Percentiles rank a stretch among this genome's conserved stretches.
Evolutionary conservation across 1,284 basidiomycete species (phyloP).

Genomic region (Leucocoprinus gongylophorus): DNA sequence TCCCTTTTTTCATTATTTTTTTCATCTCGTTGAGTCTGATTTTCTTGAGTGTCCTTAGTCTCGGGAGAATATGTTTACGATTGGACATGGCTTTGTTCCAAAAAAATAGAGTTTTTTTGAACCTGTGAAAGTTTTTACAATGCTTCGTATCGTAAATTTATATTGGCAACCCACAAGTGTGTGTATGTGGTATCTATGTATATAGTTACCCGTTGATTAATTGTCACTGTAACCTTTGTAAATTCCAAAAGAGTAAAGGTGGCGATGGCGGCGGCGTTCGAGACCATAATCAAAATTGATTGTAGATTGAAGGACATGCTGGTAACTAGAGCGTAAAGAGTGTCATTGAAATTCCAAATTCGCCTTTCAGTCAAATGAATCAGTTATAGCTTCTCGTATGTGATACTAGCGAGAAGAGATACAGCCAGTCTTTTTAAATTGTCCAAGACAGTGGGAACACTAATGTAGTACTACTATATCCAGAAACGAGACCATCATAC

Average conservation of each 20-base stretch:
- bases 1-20: background rate
- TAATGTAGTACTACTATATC: conserved; percentile 35
- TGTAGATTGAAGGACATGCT: too few species aligned
- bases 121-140: background rate
- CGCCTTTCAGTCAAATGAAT: too few species aligned
- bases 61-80: background rate
- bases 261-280: too few species aligned
- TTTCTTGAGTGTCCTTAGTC: background rate
- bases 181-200: too few species aligned
- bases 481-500: background rate
- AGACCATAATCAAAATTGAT: too few species aligned
- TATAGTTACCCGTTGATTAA: too few species aligned
- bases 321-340: too few species aligned
- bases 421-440: conserved; percentile 43
- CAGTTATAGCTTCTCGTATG: conserved; percentile 31
- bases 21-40: background rate
- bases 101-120: background rate
- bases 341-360: too few species aligned
- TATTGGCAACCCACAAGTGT: too few species aligned
- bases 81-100: background rate
- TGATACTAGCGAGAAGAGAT: conserved; percentile 42
- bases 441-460: conserved; percentile 32
- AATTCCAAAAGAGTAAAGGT: too few species aligned
- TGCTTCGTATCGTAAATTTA: too few species aligned
- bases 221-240: too few species aligned